Conservation (phyloP, 1,139 yeast genomes). For the Blastobotrys persicus region DNA sequence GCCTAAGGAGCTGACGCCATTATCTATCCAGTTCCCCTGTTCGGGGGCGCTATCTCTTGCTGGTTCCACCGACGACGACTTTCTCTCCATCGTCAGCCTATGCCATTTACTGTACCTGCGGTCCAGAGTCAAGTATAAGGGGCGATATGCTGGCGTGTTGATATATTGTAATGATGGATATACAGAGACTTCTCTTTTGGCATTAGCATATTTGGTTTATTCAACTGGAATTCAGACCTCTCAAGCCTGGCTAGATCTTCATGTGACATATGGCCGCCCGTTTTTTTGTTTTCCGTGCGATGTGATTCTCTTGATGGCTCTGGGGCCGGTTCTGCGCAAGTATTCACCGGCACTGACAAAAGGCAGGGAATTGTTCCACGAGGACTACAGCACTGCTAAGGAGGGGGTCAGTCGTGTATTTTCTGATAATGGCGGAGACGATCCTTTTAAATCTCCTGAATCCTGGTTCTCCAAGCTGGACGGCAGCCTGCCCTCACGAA, state of each 20-base stretch:
- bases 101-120: slow-evolving; percentile 38
- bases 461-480: slow-evolving; percentile 38
- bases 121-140: slow-evolving; percentile 24
- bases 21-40: slow-evolving; percentile 67
- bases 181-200: slow-evolving; percentile 79
- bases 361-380: background rate
- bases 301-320: slow-evolving; percentile 57
- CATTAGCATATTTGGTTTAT: slow-evolving; percentile 69
- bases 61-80: slow-evolving; percentile 26
- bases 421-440: background rate
- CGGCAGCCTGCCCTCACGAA: slow-evolving; percentile 71
- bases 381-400: background rate
- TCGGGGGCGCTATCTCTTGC: slow-evolving; percentile 50
- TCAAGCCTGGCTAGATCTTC: slow-evolving; percentile 56
- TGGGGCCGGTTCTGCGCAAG: slow-evolving; percentile 58
- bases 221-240: slow-evolving; percentile 51
- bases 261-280: slow-evolving; percentile 65
- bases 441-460: background rate
- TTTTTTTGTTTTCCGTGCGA: slow-evolving; percentile 81
- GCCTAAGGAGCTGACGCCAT: slow-evolving; percentile 20
- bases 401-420: background rate
- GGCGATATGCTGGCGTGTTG: slow-evolving; percentile 38
- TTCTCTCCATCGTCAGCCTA: slow-evolving; percentile 29
- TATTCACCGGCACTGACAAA: slow-evolving; percentile 48
- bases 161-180: slow-evolving; percentile 88